phyloP scores from a whole-genome alignment of 2,329 filamentous ascomycete genomes.

The Beauveria bassiana region DNA sequence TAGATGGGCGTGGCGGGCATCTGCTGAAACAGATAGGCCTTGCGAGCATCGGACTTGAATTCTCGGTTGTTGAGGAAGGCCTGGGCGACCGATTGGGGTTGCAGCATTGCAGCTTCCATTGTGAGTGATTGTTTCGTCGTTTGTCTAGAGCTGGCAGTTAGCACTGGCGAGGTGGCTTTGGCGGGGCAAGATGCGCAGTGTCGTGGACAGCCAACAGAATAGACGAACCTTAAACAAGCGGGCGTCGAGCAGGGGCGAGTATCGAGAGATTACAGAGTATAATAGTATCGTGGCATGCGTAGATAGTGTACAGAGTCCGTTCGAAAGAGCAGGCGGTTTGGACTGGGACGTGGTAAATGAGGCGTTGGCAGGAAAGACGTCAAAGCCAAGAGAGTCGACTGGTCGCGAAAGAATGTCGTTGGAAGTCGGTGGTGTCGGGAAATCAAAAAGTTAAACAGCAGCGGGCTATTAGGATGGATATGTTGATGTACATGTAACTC shows the following conservation, averaged over 20 bases:
- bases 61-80: constrained; percentile 88
- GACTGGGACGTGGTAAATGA: background rate
- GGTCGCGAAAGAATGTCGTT: constrained; percentile 6
- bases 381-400: background rate
- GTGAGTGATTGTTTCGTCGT: constrained; percentile 20
- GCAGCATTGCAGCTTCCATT: constrained; percentile 59
- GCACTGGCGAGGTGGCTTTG: background rate
- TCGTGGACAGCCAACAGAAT: background rate
- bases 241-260: background rate
- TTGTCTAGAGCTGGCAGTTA: constrained; percentile 22
- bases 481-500: constrained; percentile 24
- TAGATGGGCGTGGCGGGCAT: constrained; percentile 56
- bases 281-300: constrained; percentile 11
- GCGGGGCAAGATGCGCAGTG: background rate
- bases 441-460: constrained; percentile 14
- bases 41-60: constrained; percentile 61
- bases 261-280: constrained; percentile 8
- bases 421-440: background rate
- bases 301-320: constrained; percentile 11
- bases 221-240: constrained; percentile 3
- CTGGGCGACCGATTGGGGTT: constrained; percentile 56
- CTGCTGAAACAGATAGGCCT: constrained; percentile 61
- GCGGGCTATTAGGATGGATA: constrained; percentile 13
- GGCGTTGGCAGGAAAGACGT: background rate
- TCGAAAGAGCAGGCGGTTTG: background rate